Evolutionary conservation across 768 basidiomycete genomes (phyloP).

Genomic region (Gloeostereum incarnatum): DNA sequence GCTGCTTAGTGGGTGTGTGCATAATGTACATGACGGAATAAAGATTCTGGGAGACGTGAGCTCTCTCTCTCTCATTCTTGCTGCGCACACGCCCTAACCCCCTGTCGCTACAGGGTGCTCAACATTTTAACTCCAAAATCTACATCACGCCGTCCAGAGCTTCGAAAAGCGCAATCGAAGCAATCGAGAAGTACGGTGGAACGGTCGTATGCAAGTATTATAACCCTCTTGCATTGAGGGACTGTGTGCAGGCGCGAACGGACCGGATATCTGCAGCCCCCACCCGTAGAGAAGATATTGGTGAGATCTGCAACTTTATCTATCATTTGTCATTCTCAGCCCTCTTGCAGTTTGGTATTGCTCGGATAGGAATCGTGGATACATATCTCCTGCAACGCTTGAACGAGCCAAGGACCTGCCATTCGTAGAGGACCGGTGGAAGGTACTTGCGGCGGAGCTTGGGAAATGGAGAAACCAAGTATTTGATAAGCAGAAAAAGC

Average conservation of each 20-base stretch:
- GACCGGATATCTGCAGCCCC: conserved; percentile 73
- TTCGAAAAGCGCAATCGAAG: conserved; percentile 76
- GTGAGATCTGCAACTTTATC: conserved; percentile 32
- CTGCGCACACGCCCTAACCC: conserved; percentile 1
- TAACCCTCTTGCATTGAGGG: conserved; percentile 76
- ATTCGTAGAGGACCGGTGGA: conserved; percentile 65
- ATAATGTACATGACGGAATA: conserved; percentile 83
- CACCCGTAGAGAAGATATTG: conserved; percentile 77
- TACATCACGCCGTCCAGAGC: conserved; percentile 80
- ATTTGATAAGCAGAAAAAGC: conserved; percentile 26
- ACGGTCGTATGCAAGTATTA: conserved; percentile 86
- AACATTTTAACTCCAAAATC: conserved; percentile 59
- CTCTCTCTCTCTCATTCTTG: background rate
- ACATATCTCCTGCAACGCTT: conserved; percentile 54
- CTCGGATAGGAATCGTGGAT: conserved; percentile 64
- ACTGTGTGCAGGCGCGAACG: conserved; percentile 62
- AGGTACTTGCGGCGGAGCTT: conserved; percentile 50
- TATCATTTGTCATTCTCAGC: conserved; percentile 3
- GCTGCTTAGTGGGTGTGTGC: conserved; percentile 79
- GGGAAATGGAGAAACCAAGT: conserved; percentile 42
- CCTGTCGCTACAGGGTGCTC: conserved; percentile 39
- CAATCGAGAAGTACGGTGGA: conserved; percentile 78
- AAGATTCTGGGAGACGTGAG: conserved; percentile 80
- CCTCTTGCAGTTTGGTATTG: conserved; percentile 64
- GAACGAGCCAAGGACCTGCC: conserved; percentile 40